phyloP scores from a whole-genome alignment of 495 filamentous ascomycete genomes.

The Podospora appendiculata region DNA sequence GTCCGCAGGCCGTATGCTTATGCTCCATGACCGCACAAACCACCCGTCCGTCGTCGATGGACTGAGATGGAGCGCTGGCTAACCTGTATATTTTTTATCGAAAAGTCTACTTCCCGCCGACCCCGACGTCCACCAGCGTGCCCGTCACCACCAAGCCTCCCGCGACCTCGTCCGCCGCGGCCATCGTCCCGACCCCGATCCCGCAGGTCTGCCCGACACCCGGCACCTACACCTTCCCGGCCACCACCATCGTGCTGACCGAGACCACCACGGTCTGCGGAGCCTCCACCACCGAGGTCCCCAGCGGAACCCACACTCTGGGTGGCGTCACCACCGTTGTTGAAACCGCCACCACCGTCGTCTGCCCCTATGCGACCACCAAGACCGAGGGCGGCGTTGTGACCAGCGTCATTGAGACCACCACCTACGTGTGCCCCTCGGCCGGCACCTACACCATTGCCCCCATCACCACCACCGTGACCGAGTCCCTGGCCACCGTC shows the following conservation, averaged over 20 bases:
- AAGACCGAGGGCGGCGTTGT: constrained; percentile 52
- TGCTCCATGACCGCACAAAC: neutral
- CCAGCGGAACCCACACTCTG: constrained; percentile 61
- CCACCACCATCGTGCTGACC: constrained; percentile 62
- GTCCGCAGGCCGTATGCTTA: constrained; percentile 48
- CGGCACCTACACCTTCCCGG: constrained; percentile 74
- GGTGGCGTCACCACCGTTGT: constrained; percentile 75
- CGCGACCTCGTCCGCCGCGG: constrained; percentile 25
- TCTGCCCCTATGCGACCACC: constrained; percentile 67
- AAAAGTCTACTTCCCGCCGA: constrained; percentile 24
- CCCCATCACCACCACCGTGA: constrained; percentile 55
- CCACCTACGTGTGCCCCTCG: constrained; percentile 69
- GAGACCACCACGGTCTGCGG: constrained; percentile 58
- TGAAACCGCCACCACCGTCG: constrained; percentile 58
- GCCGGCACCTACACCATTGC: constrained; percentile 78
- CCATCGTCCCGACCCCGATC: constrained; percentile 54
- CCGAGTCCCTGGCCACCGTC: constrained; percentile 44
- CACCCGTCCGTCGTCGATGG: too few relatives aligned
- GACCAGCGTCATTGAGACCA: constrained; percentile 63
- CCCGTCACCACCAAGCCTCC: constrained; percentile 8
- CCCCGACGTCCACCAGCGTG: constrained; percentile 16
- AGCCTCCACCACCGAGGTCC: constrained; percentile 52
- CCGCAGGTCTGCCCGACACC: constrained; percentile 62
- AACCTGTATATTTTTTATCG: neutral
- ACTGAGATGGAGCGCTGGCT: neutral